Base-by-base conservation (phyloP, 2,329 filamentous ascomycete genomes). In the Neocatenulostroma microsporum region DNA sequence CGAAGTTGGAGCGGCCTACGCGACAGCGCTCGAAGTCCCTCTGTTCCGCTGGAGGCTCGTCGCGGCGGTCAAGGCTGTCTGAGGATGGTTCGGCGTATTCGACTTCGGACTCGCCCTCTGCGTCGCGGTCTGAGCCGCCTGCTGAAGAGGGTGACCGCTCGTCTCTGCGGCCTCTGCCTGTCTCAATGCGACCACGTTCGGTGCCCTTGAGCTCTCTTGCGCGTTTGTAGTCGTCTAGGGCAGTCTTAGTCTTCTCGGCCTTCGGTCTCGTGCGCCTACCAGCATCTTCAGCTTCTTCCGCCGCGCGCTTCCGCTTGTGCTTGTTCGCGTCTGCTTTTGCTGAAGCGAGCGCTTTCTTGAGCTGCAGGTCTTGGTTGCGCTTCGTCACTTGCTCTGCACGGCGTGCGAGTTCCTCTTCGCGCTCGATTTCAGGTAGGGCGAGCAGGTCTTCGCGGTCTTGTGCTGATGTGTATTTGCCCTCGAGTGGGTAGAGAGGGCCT, bases 391-490 rank as follows among this genome's bases (percentile, higher is more conserved):
- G 80, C 51, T 85, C 78, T 23, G 82, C 81, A 47, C 91, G 85
- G 49, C 94, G 84, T 14, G 87, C 89, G 5, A 98, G 74, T 29
- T 94, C 80, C 57, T 86, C 78, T 62, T 98, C 91, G 45, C 89
- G 82, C 56, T 94, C 80, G 34, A 96, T 80, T 65, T 96, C 88
- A 19, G 87, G 81, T 74, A 95, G 78, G 39, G 72, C 75, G 73
- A 91, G 80, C 44, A 98, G 91, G 34, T 82, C 49, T 8, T 60
- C 56, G 50, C 64, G 68, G 47, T 70, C 69, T 46, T 68, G 67
- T 40, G 65, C 67, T 52, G 77, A 73, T 41, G 74, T 70, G 58
- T 77, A 84, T 54, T 91, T 80, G 50, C 89, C 88, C 47, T 98
- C 91, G 45, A 94, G 74, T 0, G 89, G 87, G 56, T 93, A 91